Percentiles rank a stretch among this genome's conserved stretches.
These are phyloP conservation scores for Jacaranda copaia DNA, from an alignment of 257 asterid genomes.

Conservation along the genomic window DNA sequence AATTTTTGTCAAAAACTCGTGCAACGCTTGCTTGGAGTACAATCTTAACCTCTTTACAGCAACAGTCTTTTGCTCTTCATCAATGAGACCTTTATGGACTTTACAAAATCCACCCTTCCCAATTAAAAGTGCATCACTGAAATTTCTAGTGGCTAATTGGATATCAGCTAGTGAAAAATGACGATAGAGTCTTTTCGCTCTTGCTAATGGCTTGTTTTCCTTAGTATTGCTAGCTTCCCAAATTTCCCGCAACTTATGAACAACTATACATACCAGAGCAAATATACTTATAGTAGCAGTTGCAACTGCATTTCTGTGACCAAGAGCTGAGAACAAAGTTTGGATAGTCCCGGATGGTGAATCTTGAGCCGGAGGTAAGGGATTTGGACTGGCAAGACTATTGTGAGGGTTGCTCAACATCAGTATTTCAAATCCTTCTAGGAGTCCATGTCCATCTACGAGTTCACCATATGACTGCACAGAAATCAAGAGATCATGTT, in stretches of 20 bases:
- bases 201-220: constrained; percentile 32
- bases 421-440: neutral
- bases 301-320: constrained; percentile 42
- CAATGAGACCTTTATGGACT: constrained; percentile 11
- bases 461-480: neutral
- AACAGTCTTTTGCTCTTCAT: constrained; percentile 24
- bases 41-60: constrained; percentile 31
- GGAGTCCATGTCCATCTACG: neutral
- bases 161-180: constrained; percentile 57
- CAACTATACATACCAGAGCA: constrained; percentile 36
- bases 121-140: constrained; percentile 40
- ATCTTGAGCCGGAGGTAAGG: constrained; percentile 8
- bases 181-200: constrained; percentile 42
- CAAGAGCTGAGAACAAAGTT: constrained; percentile 12
- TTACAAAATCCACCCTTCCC: constrained; percentile 41
- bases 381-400: constrained; percentile 12
- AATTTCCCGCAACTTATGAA: constrained; percentile 41
- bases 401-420: constrained; percentile 52
- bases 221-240: constrained; percentile 37
- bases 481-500: constrained; percentile 36
- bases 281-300: constrained; percentile 37
- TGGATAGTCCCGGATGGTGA: neutral
- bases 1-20: constrained; percentile 50
- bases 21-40: too few species aligned
- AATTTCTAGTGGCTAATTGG: constrained; percentile 45